Base-by-base conservation (phyloP, 1,139 yeast genomes). In the Geotrichum phurueaensis region DNA sequence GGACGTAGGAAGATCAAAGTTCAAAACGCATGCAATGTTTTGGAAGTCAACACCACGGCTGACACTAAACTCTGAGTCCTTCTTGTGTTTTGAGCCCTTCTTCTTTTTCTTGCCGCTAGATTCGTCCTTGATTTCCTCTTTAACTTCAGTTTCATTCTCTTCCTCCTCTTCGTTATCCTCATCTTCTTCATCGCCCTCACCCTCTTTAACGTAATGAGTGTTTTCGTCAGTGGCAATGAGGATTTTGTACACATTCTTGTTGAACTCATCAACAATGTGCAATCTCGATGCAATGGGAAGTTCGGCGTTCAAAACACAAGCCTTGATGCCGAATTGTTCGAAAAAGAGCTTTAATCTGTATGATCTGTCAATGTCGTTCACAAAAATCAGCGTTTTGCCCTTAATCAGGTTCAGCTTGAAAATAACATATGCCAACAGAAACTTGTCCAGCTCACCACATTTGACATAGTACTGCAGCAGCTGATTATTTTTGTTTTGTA, bases 21-120 rank as follows among this genome's bases (percentile, higher is more conserved):
- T 95, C 65, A 95, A 79, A 3, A 95, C 99, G 77, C 98, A 94
- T 20, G 98, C 95, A 64, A 95, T 98, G 69, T 94, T 92, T 69
- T 84, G 86, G 79, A 95, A 95, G 75, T 95, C 99, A 49, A 95
- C 96, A 69, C 99, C 99, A 74, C 99, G 84, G 39, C 97, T 88
- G 51, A 92, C 97, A 65, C 98, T 96, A 71, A 88, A 94, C 69
- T 94, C 98, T 73, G 77, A 61, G 73, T 76, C 62, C 66, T 69
- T 62, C 67, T 72, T 67, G 52, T 59, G 57, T 56, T 60, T 57
- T 54, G 63, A 59, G 66, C 69, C 63, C 62, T 69, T 64, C 65
- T 66, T 56, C 62, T 54, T 56, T 62, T 54, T 56, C 52, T 58
- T 57, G 63, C 65, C 9, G 64, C 67, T 6, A 23, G 63, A 65